Base-by-base conservation (phyloP, 2,329 filamentous ascomycete species). In the Fusarium sarcochroum region DNA sequence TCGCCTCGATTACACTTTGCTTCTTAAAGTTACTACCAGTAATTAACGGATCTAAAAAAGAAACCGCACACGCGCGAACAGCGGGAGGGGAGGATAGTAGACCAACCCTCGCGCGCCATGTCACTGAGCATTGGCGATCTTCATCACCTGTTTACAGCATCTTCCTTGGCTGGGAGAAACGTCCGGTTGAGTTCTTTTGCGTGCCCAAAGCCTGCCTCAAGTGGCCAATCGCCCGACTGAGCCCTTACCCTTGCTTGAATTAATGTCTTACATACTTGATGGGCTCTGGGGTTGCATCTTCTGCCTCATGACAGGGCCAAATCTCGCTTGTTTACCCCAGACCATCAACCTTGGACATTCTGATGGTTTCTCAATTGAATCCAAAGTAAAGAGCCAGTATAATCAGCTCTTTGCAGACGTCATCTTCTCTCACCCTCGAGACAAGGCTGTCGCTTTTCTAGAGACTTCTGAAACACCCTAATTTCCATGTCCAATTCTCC, bases 381-480 rank as follows among this genome's bases (percentile, higher is more conserved):
- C 20, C 30, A 13, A 45, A 20, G 18, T 20, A 14, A 23, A 37
- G 35, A 17, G n/a, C 41, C 34, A 15, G 14, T 23, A 20, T 7
- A n/a, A 42, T 13, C 40, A 40, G 21, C 27, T 49, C 38, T 20
- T 40, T 11, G 23, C 27, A 37, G 42, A 32, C 34, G 14, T 37
- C 44, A 20, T 34, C 10, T 35, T 30, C 37, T 42, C 61, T 53
- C 56, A 51, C 46, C 61, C 62, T n/a, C 37, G 68, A 71, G 55
- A 64, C 62, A 68, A 51, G 53, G 57, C 49, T 47, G 49, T 58
- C 49, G 30, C 45, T 63, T 63, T 46, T 37, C 25, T 18, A 32
- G 35, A 21, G 45, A 21, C 48, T 41, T 65, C 54, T 74, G 72
- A 75, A 74, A 75, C 72, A 68, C 51, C 32, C 56, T 71, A 72